These are phyloP conservation scores for Cladobotryum protrusum DNA, from an alignment of 2,329 filamentous ascomycete species.

Conservation along the genomic window DNA sequence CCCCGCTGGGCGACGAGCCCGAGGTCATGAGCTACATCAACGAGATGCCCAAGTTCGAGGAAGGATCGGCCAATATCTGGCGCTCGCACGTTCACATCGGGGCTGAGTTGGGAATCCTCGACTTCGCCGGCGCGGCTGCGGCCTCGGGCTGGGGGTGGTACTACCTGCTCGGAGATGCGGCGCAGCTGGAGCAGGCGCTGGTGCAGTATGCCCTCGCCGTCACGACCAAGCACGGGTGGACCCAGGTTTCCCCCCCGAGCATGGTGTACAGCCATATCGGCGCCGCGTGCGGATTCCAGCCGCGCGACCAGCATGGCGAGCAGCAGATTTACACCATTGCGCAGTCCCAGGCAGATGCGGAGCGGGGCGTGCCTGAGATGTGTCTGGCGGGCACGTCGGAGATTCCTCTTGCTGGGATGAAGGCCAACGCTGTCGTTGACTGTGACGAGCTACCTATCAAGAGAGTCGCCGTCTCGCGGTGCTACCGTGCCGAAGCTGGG, in stretches of 20 bases:
- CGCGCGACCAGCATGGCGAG: constrained; percentile 82
- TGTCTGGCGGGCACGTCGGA: constrained; percentile 85
- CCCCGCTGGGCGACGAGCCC: constrained; percentile 64
- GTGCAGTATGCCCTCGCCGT: constrained; percentile 76
- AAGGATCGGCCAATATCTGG: constrained; percentile 38
- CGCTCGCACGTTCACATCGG: constrained; percentile 84
- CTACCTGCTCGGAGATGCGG: constrained; percentile 85
- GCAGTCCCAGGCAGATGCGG: constrained; percentile 57
- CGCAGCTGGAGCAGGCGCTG: constrained; percentile 89
- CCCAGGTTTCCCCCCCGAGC: constrained; percentile 73
- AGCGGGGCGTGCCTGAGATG: constrained; percentile 58
- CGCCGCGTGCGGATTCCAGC: constrained; percentile 87
- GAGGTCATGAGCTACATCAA: constrained; percentile 73
- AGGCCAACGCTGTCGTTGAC: constrained; percentile 65
- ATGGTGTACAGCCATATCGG: constrained; percentile 91
- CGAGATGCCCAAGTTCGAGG: constrained; percentile 46
- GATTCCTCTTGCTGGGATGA: constrained; percentile 89
- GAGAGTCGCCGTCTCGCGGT: constrained; percentile 78
- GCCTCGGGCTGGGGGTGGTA: constrained; percentile 97
- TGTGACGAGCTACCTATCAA: constrained; percentile 65
- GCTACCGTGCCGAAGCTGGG: constrained; percentile 92
- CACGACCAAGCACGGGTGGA: constrained; percentile 70
- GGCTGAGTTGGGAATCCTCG: constrained; percentile 76
- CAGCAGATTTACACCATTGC: constrained; percentile 83
- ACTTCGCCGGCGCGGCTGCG: constrained; percentile 76